These are phyloP conservation scores for Lomentospora prolificans DNA, from an alignment of 2,329 filamentous ascomycete species.

Conservation along the genomic window DNA sequence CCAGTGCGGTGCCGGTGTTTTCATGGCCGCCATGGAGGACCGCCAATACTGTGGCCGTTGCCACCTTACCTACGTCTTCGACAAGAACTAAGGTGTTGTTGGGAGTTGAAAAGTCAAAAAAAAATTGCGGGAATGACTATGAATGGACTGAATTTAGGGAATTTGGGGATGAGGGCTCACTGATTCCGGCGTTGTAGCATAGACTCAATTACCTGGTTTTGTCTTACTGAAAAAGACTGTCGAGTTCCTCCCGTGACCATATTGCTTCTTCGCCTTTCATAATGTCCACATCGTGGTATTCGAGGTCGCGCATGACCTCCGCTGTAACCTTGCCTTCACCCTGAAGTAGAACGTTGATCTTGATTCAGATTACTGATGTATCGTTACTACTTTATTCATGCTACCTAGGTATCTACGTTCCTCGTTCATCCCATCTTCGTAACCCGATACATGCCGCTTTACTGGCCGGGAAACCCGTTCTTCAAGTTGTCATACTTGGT, in stretches of 20 bases:
- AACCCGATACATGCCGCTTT: neutral
- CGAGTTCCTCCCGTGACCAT: neutral
- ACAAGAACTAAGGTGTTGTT: slow-evolving; percentile 44
- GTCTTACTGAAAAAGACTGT: neutral
- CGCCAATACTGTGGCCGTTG: slow-evolving; percentile 87
- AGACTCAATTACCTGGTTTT: slow-evolving; percentile 9
- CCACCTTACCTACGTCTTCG: slow-evolving; percentile 65
- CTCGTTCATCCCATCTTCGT: slow-evolving; percentile 12
- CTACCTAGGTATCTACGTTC: slow-evolving; percentile 1
- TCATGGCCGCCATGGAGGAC: slow-evolving; percentile 99
- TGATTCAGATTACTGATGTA: neutral
- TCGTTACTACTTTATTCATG: neutral
- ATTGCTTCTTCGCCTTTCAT: neutral
- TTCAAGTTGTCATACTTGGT: slow-evolving; percentile 63
- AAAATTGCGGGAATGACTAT: slow-evolving; percentile 8
- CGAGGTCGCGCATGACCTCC: neutral
- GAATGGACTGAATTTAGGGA: slow-evolving; percentile 11
- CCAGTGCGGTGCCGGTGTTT: slow-evolving; percentile 98
- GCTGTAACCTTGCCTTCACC: too few species aligned
- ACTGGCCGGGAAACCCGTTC: slow-evolving; percentile 40
- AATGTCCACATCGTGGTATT: neutral
- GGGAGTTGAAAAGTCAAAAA: slow-evolving; percentile 9
- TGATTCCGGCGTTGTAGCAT: slow-evolving; percentile 5
- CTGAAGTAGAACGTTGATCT: neutral
- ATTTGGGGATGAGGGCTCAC: slow-evolving; percentile 10